Evolutionary conservation across 495 filamentous ascomycete species (phyloP).

Genomic region (Glonium stellatum): DNA sequence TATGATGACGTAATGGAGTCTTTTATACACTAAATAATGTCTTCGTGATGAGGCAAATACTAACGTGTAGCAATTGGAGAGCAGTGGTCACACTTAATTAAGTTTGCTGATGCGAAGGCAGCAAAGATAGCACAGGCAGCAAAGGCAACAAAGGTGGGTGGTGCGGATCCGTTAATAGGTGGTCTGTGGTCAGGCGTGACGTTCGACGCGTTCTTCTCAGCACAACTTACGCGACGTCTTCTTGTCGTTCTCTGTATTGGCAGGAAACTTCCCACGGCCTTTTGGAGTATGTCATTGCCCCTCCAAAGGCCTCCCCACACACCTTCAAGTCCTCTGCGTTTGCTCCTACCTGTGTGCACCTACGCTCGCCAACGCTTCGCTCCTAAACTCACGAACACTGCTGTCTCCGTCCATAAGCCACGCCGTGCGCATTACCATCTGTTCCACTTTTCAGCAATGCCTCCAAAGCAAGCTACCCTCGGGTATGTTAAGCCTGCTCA

Average conservation of each 20-base stretch:
- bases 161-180: too few relatives aligned
- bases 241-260: too few relatives aligned
- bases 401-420: background rate
- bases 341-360: background rate
- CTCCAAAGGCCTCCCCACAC: background rate
- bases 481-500: constrained; percentile 85
- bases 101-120: too few relatives aligned
- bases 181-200: too few relatives aligned
- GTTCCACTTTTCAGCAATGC: constrained; percentile 20
- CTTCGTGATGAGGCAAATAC: background rate
- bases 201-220: too few relatives aligned
- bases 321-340: background rate
- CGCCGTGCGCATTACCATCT: background rate
- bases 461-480: constrained; percentile 73
- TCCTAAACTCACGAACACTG: background rate
- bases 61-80: background rate
- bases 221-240: too few relatives aligned
- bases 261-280: background rate
- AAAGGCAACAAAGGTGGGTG: too few relatives aligned
- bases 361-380: background rate
- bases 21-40: too few relatives aligned
- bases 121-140: too few relatives aligned
- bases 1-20: background rate
- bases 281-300: constrained; percentile 1
- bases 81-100: background rate